These are phyloP conservation scores for Russula earlei DNA, from an alignment of 768 basidiomycete species.

Conservation along the genomic window DNA sequence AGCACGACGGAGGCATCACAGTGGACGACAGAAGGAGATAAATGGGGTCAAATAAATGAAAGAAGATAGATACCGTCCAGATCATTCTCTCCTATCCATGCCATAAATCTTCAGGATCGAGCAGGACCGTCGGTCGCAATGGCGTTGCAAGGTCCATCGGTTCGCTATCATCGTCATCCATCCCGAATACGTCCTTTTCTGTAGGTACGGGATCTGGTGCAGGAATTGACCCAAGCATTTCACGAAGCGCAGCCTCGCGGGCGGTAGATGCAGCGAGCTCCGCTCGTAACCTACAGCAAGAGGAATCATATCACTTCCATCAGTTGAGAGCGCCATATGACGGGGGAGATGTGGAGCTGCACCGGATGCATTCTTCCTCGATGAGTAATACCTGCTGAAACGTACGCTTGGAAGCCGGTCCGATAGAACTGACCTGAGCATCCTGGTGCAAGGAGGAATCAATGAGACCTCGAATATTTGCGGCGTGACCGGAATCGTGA, in stretches of 20 bases:
- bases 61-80: background rate
- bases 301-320: background rate
- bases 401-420: background rate
- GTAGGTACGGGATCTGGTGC: background rate
- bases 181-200: slow-evolving; percentile 2
- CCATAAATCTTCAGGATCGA: slow-evolving; percentile 3
- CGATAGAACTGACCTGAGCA: background rate
- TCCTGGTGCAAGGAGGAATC: background rate
- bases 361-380: slow-evolving; percentile 21
- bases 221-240: background rate
- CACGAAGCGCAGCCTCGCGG: slow-evolving; percentile 11
- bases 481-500: background rate
- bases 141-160: slow-evolving; percentile 21
- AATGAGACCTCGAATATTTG: background rate
- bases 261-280: slow-evolving; percentile 14
- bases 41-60: background rate
- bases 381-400: slow-evolving; percentile 13
- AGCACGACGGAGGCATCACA: background rate
- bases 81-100: background rate
- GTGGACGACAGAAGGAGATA: background rate
- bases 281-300: slow-evolving; percentile 10
- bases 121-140: slow-evolving; percentile 14
- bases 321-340: background rate
- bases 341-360: background rate
- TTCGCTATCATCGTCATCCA: slow-evolving; percentile 7